These are phyloP conservation scores for Blumeria hordei DNA, from an alignment of 2,329 filamentous ascomycete species.

Conservation along the genomic window DNA sequence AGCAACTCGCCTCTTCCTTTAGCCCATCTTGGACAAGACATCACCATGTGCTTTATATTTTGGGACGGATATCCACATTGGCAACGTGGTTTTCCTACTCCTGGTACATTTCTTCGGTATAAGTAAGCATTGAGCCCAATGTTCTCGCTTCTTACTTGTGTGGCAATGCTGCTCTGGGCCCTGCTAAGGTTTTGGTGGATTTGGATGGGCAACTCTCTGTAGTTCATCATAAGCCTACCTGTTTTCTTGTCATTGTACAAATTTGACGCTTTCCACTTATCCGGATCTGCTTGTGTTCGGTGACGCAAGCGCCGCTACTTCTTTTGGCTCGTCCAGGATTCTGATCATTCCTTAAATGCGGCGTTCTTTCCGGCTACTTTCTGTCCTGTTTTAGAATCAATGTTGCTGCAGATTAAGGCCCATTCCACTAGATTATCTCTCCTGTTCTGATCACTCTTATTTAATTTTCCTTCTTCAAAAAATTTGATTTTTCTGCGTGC, in stretches of 20 bases:
- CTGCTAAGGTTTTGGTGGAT: not conserved
- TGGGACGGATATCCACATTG: not conserved
- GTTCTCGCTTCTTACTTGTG: not conserved
- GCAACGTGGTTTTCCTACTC: not conserved
- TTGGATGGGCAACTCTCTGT: not conserved
- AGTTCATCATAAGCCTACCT: not conserved
- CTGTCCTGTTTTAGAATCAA: not conserved
- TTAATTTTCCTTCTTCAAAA: not conserved
- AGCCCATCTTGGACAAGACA: not conserved
- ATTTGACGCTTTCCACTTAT: not conserved
- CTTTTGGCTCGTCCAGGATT: not conserved
- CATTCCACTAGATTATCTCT: not conserved
- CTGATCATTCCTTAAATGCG: not conserved
- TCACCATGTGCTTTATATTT: not conserved
- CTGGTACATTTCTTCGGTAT: not conserved
- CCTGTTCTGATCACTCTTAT: not conserved
- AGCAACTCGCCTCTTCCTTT: not conserved
- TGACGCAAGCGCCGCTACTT: not conserved
- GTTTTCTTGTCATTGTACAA: not conserved
- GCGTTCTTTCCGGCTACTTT: not conserved
- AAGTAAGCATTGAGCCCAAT: not conserved
- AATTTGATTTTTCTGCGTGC: not conserved
- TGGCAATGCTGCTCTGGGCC: not conserved
- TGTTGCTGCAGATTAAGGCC: not conserved
- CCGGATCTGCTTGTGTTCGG: not conserved